phyloP scores from a whole-genome alignment of 2,329 filamentous ascomycete genomes.

The Fusarium anthophilum region DNA sequence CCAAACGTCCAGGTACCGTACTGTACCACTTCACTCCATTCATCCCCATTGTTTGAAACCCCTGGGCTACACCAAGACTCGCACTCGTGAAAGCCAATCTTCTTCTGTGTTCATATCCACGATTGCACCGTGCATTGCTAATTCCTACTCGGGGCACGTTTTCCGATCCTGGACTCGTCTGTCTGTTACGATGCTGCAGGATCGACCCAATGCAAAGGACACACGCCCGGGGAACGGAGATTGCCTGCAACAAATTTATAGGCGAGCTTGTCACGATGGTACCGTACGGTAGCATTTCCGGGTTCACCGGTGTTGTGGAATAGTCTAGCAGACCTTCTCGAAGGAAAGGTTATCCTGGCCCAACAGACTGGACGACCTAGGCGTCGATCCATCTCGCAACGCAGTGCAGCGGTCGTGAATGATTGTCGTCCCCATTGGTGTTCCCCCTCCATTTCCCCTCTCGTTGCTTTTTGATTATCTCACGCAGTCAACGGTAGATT shows the following conservation, averaged over 20 bases:
- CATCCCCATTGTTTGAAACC: slow-evolving; percentile 25
- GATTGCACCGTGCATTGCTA: slow-evolving; percentile 5
- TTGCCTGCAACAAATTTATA: slow-evolving; percentile 23
- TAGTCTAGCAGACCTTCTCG: slow-evolving; percentile 34
- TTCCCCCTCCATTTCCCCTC: slow-evolving; percentile 18
- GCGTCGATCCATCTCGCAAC: slow-evolving; percentile 40
- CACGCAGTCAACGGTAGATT: slow-evolving; percentile 14
- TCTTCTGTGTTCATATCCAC: not conserved
- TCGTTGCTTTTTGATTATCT: slow-evolving; percentile 29
- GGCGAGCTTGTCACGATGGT: slow-evolving; percentile 15
- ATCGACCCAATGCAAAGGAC: slow-evolving; percentile 38
- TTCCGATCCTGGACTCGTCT: slow-evolving; percentile 22
- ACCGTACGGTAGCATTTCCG: slow-evolving; percentile 31
- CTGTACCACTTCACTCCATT: not conserved
- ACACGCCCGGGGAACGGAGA: slow-evolving; percentile 35
- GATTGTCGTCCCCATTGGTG: slow-evolving; percentile 1
- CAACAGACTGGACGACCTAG: slow-evolving; percentile 35
- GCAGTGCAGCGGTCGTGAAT: slow-evolving; percentile 12
- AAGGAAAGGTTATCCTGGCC: slow-evolving; percentile 40
- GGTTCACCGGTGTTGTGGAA: slow-evolving; percentile 32
- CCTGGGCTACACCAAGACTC: slow-evolving; percentile 22
- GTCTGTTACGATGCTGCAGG: slow-evolving; percentile 27
- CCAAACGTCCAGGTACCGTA: slow-evolving; percentile 27
- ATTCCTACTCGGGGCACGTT: slow-evolving; percentile 16
- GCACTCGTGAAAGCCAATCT: slow-evolving; percentile 6